A percentile compares a stretch with the other conserved stretches of the same genome.
phyloP scores from a whole-genome alignment of 352 stramenopile genomes.

The Pythium guiyangense region DNA sequence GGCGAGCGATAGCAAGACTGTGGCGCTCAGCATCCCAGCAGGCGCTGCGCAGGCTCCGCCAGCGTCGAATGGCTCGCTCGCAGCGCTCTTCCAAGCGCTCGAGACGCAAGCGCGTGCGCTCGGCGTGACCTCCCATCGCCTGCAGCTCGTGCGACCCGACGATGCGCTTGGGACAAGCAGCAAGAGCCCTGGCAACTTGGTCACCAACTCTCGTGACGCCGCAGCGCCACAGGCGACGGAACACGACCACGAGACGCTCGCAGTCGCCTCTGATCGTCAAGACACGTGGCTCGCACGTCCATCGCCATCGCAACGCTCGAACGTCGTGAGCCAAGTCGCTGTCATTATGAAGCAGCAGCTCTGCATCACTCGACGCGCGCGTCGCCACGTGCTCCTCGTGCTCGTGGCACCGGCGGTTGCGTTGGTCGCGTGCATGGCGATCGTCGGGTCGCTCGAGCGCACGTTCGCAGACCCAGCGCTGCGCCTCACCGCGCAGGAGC shows the following conservation, averaged over 20 bases:
- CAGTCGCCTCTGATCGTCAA: too few relatives aligned
- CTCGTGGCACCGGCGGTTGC: conserved; percentile 21
- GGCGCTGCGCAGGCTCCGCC: too few relatives aligned
- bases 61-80: conserved; percentile 20
- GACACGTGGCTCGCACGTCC: too few relatives aligned
- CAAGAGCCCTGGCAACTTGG: too few relatives aligned
- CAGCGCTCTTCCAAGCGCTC: conserved; percentile 29
- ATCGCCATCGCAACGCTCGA: too few relatives aligned
- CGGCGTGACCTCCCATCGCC: conserved; percentile 23
- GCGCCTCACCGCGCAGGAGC: not conserved
- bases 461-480: conserved; percentile 3
- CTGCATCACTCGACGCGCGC: too few relatives aligned
- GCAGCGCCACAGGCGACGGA: too few relatives aligned
- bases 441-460: conserved; percentile 20
- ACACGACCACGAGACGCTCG: too few relatives aligned
- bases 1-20: conserved; percentile 31
- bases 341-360: too few relatives aligned
- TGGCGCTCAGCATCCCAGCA: conserved; percentile 37
- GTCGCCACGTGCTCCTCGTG: not conserved
- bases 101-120: conserved; percentile 16
- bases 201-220: too few relatives aligned
- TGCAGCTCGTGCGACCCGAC: conserved; percentile 71
- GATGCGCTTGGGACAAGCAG: conserved; percentile 33
- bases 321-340: too few relatives aligned
- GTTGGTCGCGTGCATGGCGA: conserved; percentile 20